Conservation (phyloP, 345 rosid genomes). For the Pistacia integerrima region DNA sequence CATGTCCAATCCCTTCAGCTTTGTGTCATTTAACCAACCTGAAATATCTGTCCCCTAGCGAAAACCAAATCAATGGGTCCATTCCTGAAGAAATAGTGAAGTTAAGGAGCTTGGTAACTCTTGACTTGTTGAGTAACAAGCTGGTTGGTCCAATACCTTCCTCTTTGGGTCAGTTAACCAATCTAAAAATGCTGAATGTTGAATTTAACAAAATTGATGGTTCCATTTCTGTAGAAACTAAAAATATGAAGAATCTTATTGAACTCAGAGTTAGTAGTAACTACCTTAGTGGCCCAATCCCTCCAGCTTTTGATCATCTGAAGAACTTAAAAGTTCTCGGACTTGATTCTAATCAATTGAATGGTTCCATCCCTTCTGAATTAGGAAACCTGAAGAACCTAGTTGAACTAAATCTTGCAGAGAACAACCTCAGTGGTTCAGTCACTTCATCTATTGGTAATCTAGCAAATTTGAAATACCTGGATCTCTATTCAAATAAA, state of each 20-base stretch:
- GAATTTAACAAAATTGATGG: background rate
- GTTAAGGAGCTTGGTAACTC: background rate
- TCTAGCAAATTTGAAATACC: rapidly evolving
- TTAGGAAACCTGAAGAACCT: conserved; percentile 4
- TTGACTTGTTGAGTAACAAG: background rate
- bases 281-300: background rate
- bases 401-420: background rate
- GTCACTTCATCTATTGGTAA: background rate
- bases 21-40: background rate
- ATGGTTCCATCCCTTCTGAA: background rate
- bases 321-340: background rate
- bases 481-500: conserved; percentile 6
- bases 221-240: background rate
- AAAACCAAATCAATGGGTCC: background rate
- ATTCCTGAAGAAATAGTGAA: conserved; percentile 8
- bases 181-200: background rate
- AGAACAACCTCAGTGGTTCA: background rate
- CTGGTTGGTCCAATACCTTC: conserved; percentile 12
- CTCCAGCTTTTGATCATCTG: background rate
- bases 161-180: background rate
- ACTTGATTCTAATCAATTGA: background rate
- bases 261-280: background rate
- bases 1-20: background rate
- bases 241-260: background rate
- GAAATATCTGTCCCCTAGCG: background rate